Base-by-base conservation (phyloP, 768 basidiomycete genomes). In the Boletus sp. region DNA sequence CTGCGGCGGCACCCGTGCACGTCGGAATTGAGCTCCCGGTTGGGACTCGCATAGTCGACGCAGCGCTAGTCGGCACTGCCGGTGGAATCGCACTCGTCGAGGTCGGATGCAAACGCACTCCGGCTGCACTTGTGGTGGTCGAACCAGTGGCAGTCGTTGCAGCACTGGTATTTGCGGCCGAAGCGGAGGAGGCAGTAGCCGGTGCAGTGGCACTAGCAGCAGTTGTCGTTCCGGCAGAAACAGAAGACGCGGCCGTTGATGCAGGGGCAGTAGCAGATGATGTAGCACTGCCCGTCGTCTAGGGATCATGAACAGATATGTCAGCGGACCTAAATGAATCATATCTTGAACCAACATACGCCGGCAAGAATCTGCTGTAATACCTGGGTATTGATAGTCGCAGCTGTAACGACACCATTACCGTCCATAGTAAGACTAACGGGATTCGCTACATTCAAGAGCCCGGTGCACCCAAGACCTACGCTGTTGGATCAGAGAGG, bases 391-490 rank as follows among this genome's bases (percentile, higher is more conserved):
- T 70, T 63, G 28, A 68, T 60, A 30, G 61, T 63, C 4, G 67
- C 67, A n/a, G 66, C 63, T 0, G 68, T 70, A 17, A 68, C 63
- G 28, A 68, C 36, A 12, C 61, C 67, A 24, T 70, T 66, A 15
- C 64, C 64, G n/a, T 68, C 62, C 50, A 50, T 67, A 20, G 66
- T 67, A 17, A 68, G 63, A 10, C 0, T 42, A 2, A 68, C 67
- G 3, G 67, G 68, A 32, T 68, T 70, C 4, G 29, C 33, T 4
- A 70, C 56, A 6, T 67, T 70, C 17, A 68, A 51, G 17, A 68
- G 20, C 15, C 49, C 54, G 1, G 51, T 58, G 48, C 67, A 68
- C 36, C 51, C 66, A 36, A 68, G 67, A 40, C 67, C 67, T 68
- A 41, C 10, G 20, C 3, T 44, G 3, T 24, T 17, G 28, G n/a